phyloP scores from a whole-genome alignment of 768 basidiomycete species.

The Phylloporus sp. region DNA sequence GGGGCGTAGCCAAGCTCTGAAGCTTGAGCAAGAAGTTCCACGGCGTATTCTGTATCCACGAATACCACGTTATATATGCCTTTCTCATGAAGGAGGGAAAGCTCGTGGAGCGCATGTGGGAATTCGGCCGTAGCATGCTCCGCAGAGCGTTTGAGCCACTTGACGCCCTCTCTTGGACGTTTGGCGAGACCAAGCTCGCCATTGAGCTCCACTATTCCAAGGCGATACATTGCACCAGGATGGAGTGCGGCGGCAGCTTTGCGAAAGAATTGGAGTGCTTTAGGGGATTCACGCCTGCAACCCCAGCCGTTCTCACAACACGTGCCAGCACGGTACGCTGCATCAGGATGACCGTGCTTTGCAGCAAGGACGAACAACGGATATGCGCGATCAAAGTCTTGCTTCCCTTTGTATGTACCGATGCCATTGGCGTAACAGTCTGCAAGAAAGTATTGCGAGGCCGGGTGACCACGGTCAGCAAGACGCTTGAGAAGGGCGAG shows the following conservation, averaged over 20 bases:
- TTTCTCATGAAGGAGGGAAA: conserved; percentile 91
- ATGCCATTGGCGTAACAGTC: conserved; percentile 99
- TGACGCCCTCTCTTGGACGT: conserved; percentile 93
- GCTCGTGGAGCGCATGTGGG: conserved; percentile 93
- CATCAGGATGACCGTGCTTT: conserved; percentile 96
- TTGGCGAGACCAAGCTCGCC: conserved; percentile 86
- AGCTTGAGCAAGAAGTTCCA: conserved; percentile 91
- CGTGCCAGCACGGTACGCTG: conserved; percentile 91
- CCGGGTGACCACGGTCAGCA: conserved; percentile 90
- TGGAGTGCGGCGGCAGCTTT: conserved; percentile 91
- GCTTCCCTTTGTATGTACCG: conserved; percentile 81
- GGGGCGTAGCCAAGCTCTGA: conserved; percentile 95
- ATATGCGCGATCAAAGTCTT: conserved; percentile 97
- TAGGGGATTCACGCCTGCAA: conserved; percentile 85
- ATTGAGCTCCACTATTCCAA: conserved; percentile 94
- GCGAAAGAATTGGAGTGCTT: conserved; percentile 89
- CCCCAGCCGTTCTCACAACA: conserved; percentile 99
- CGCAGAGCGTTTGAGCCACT: conserved; percentile 96
- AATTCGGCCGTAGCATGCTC: conserved; percentile 94
- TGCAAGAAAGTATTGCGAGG: conserved; percentile 95
- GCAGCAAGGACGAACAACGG: conserved; percentile 94
- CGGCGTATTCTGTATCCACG: conserved; percentile 93
- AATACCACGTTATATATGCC: conserved; percentile 98
- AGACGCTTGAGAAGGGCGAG: conserved; percentile 82
- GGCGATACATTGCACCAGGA: conserved; percentile 93